Conservation (phyloP, 805 yeast genomes). For the Pichia phayaonensis region DNA sequence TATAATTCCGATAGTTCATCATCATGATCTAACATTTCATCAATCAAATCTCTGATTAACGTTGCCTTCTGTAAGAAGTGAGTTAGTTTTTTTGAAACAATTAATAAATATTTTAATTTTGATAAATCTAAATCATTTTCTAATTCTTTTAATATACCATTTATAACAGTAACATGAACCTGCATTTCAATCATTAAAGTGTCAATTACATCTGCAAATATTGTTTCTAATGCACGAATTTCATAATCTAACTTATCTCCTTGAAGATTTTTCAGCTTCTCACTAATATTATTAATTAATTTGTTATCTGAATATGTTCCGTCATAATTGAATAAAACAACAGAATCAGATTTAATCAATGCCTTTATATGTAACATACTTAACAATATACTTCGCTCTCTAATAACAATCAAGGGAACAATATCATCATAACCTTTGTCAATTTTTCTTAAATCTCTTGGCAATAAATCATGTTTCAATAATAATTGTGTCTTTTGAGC, state of each 20-base stretch:
- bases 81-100: conserved; percentile 77
- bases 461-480: conserved; percentile 37
- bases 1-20: conserved; percentile 79
- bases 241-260: conserved; percentile 64
- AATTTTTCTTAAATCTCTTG: conserved; percentile 48
- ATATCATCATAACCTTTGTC: conserved; percentile 41
- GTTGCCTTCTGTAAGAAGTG: conserved; percentile 80
- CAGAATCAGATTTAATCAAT: conserved; percentile 43
- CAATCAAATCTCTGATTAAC: conserved; percentile 74
- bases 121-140: conserved; percentile 79
- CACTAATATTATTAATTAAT: conserved; percentile 37
- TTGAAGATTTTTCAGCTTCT: conserved; percentile 29
- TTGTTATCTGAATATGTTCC: conserved; percentile 37
- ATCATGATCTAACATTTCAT: conserved; percentile 80
- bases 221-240: conserved; percentile 82
- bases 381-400: conserved; percentile 39
- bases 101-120: conserved; percentile 66
- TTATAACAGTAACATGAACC: conserved; percentile 69
- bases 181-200: conserved; percentile 82
- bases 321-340: conserved; percentile 43
- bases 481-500: conserved; percentile 36
- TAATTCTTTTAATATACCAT: conserved; percentile 64
- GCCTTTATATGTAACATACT: conserved; percentile 45
- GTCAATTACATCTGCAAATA: conserved; percentile 70
- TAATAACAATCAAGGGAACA: conserved; percentile 47